A percentile compares a stretch with the other conserved stretches of the same genome.
These are phyloP conservation scores for Cucurbita argyrosperma DNA, from an alignment of 306 rosid genomes.

Conservation along the genomic window DNA sequence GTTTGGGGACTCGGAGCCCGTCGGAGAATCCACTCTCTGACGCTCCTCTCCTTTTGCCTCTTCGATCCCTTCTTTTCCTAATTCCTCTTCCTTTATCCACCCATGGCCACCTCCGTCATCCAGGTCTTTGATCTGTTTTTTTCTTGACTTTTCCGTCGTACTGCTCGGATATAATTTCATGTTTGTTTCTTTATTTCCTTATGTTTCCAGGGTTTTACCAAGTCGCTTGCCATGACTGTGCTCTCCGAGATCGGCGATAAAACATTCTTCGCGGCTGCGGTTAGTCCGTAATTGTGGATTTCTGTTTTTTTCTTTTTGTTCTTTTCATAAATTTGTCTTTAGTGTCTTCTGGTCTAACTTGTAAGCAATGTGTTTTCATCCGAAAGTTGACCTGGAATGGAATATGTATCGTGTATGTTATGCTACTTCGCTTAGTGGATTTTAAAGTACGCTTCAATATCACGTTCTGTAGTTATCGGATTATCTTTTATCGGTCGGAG, in stretches of 20 bases:
- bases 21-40: conserved; percentile 1
- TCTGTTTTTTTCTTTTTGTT: not conserved
- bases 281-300: conserved; percentile 13
- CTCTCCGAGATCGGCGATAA: conserved; percentile 98
- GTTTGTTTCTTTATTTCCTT: not conserved
- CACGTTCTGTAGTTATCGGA: not conserved
- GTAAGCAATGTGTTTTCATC: not conserved
- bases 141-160: not conserved
- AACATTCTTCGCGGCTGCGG: conserved; percentile 98
- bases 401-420: not conserved
- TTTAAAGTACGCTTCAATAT: not conserved
- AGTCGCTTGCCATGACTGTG: conserved; percentile 88
- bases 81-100: not conserved
- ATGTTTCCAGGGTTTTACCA: conserved; percentile 58
- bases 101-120: conserved; percentile 6
- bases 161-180: not conserved
- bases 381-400: not conserved
- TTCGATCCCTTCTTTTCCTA: not conserved
- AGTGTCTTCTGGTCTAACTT: not conserved
- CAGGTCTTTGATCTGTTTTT: conserved; percentile 32
- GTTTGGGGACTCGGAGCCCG: not conserved
- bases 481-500: not conserved
- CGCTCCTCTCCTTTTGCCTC: not conserved
- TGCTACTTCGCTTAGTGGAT: not conserved
- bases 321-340: not conserved